A percentile compares a stretch with the other conserved stretches of the same genome.
These are phyloP conservation scores for Meyerozyma smithsonii DNA, from an alignment of 1,139 yeast species.

Conservation along the genomic window DNA sequence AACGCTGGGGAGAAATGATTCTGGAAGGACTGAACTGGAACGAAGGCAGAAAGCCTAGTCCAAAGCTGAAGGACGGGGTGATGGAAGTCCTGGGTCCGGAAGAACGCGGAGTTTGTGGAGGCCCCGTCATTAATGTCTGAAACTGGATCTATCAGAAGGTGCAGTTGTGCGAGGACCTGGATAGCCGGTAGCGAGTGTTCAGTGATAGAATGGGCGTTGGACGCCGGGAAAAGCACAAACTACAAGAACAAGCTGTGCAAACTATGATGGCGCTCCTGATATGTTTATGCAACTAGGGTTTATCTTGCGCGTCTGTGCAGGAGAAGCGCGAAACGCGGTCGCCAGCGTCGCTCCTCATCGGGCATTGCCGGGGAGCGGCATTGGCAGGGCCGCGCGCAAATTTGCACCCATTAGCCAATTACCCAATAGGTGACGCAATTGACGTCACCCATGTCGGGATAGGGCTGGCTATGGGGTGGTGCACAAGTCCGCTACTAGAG, in stretches of 20 bases:
- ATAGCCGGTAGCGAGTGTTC: not conserved
- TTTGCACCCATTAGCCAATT: no score
- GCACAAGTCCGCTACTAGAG: no score
- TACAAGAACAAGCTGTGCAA: no score
- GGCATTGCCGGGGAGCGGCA: slow-evolving; percentile 2
- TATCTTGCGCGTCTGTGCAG: not conserved
- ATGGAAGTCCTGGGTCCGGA: slow-evolving; percentile 9
- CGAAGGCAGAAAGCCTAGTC: slow-evolving; percentile 42
- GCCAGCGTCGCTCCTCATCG: not conserved
- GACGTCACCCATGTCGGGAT: no score
- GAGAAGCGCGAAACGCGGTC: not conserved
- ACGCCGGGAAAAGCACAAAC: not conserved
- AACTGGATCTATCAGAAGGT: not conserved
- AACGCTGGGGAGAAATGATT: slow-evolving; percentile 33
- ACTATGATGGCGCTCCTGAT: not conserved
- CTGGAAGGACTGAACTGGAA: slow-evolving; percentile 38
- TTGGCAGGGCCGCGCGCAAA: no score
- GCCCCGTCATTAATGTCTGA: slow-evolving; percentile 6
- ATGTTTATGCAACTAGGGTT: not conserved
- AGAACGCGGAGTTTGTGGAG: slow-evolving; percentile 31
- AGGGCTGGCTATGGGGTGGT: no score
- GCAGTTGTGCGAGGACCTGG: no score
- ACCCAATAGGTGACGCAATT: no score
- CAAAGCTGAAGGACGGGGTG: slow-evolving; percentile 39
- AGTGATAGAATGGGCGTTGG: no score